These are phyloP conservation scores for Fusarium luffae DNA, from an alignment of 2,329 filamentous ascomycete species.

Conservation along the genomic window DNA sequence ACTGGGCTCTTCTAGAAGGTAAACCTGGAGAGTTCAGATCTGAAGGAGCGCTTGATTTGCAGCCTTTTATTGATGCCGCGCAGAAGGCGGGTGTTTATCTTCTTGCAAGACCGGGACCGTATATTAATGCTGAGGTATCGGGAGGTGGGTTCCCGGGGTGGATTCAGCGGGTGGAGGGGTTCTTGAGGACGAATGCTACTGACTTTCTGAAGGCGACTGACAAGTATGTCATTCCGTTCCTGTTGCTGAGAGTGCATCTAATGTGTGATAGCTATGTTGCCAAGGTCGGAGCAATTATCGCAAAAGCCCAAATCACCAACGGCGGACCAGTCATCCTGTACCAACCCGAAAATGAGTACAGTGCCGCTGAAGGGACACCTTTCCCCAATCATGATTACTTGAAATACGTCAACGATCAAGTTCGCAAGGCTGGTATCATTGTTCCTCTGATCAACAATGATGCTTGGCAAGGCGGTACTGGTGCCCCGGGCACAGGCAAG, in stretches of 20 bases:
- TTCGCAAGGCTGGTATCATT: constrained; percentile 73
- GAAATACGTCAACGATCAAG: constrained; percentile 75
- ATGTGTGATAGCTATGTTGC: constrained; percentile 64
- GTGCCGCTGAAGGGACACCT: constrained; percentile 57
- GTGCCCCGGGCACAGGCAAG: constrained; percentile 70
- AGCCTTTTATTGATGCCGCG: constrained; percentile 82
- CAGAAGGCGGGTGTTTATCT: constrained; percentile 79
- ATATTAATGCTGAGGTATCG: constrained; percentile 81
- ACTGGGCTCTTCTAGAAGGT: constrained; percentile 83
- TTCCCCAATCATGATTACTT: constrained; percentile 78
- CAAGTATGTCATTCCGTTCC: too few species aligned
- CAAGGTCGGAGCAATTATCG: constrained; percentile 73
- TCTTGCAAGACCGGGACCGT: constrained; percentile 76
- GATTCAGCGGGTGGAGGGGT: constrained; percentile 75
- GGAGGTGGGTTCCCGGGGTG: constrained; percentile 86
- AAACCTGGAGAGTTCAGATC: constrained; percentile 75
- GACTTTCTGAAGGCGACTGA: constrained; percentile 75
- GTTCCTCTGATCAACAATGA: constrained; percentile 84
- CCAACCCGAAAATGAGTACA: constrained; percentile 88
- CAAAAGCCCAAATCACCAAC: constrained; percentile 82
- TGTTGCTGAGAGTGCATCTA: too few species aligned
- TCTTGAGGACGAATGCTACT: constrained; percentile 69
- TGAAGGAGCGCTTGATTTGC: constrained; percentile 76
- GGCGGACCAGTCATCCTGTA: constrained; percentile 82
- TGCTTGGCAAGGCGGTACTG: constrained; percentile 67